Percentiles rank a stretch among this genome's conserved stretches.
Evolutionary conservation across 805 yeast genomes (phyloP).

Genomic region (Torulaspora indica): DNA sequence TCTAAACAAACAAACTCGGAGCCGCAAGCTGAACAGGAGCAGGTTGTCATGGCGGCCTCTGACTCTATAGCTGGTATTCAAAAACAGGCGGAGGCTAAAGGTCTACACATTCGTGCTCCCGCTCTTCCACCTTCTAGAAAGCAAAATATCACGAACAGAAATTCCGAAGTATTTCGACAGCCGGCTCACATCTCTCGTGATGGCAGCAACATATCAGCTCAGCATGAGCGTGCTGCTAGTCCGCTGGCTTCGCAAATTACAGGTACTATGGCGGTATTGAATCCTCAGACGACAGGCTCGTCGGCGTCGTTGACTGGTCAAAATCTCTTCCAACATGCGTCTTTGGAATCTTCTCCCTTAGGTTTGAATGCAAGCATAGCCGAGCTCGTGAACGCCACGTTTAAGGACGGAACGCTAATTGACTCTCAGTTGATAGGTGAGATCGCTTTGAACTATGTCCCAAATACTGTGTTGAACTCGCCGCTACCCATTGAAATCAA

Average conservation of each 20-base stretch:
- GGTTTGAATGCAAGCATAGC: conserved; percentile 80
- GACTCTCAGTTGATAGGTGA: conserved; percentile 75
- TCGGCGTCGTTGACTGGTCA: conserved; percentile 29
- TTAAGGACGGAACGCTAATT: conserved; percentile 58
- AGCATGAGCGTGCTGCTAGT: conserved; percentile 5
- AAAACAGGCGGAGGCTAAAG: conserved; percentile 14
- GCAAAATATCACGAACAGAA: conserved; percentile 32
- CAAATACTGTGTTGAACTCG: conserved; percentile 26
- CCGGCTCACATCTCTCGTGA: conserved; percentile 15
- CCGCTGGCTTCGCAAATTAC: conserved; percentile 29
- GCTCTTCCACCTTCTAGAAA: conserved; percentile 58
- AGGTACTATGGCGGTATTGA: conserved; percentile 34
- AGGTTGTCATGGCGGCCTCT: not conserved
- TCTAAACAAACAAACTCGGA: conserved; percentile 22
- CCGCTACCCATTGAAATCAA: conserved; percentile 42
- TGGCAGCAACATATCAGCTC: conserved; percentile 1
- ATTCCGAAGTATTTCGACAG: conserved; percentile 33
- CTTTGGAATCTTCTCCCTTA: conserved; percentile 39
- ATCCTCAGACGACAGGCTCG: conserved; percentile 45
- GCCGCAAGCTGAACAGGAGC: conserved; percentile 13
- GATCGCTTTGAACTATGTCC: conserved; percentile 68
- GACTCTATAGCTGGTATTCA: conserved; percentile 3
- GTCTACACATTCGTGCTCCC: conserved; percentile 41
- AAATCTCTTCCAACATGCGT: conserved; percentile 45
- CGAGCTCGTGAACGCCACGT: conserved; percentile 74